Evolutionary conservation across 352 stramenopile species (phyloP), one percentile per base, ranked within the genome.

Genomic region (Phytophthora kernoviae): DNA sequence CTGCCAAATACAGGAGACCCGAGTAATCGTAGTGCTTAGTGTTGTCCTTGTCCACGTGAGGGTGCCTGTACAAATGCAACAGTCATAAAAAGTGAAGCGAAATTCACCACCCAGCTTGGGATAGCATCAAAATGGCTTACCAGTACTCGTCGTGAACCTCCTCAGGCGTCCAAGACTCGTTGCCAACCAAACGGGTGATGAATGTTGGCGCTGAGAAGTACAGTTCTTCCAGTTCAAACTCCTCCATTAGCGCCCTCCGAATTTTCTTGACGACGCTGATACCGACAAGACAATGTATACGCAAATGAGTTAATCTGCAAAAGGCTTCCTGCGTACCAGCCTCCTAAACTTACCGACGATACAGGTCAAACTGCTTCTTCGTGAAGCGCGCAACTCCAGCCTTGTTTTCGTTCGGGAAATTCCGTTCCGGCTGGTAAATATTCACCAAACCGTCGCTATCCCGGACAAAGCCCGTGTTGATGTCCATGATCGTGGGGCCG

Each of bases 171-270:
- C 91, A 98, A 7, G 78, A 83, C 20, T 68, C 60, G 46, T 96
- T 95, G n/a, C 88, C 90, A 21, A 93, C 72, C 8, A 97, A 77
- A 5, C 91, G 83, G 26, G 92, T 96, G 44, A 98, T 94, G 67
- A 98, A 98, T 9, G 92, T 98, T 15, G 92, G 92, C 15, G 89
- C 92, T n/a, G 91, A 97, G 58, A 98, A 98, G 57, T 96, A 95
- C 33, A 97, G 70, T 33, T 77, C 61, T 41, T 87, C 62, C 8
- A 96, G 62, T 30, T 74, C 22, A 45, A 97, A 97, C 49, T 93
- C 85, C 15, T 91, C 71, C 50, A 95, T 88, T 30, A 97, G 42
- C 17, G 77, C 75, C 48, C 78, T 36, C 2, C 84, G 84, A 49
- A 98, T 96, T 33, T 81, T 84, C 44, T 92, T 68, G 27, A 97